These are phyloP conservation scores for Podospora pseudoanserina DNA, from an alignment of 495 filamentous ascomycete species.

Conservation along the genomic window DNA sequence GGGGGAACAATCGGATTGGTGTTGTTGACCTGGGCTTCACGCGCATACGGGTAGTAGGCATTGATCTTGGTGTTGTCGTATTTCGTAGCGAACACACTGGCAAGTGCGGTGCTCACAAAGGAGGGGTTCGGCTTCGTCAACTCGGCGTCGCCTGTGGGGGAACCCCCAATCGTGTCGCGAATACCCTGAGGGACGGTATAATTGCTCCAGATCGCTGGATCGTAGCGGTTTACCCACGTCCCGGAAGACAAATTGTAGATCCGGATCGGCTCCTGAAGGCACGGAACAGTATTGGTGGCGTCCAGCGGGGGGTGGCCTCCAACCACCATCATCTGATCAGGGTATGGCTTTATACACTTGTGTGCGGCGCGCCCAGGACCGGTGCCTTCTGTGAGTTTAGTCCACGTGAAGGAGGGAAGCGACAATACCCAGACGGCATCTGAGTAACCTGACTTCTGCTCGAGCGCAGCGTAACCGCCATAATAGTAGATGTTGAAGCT, in stretches of 20 bases:
- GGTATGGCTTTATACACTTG: slow-evolving; percentile 63
- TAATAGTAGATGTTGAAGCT: slow-evolving; percentile 75
- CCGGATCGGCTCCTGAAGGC: slow-evolving; percentile 55
- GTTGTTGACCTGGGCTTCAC: slow-evolving; percentile 30
- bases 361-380: slow-evolving; percentile 56
- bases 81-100: slow-evolving; percentile 49
- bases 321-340: slow-evolving; percentile 70
- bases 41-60: slow-evolving; percentile 59
- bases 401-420: slow-evolving; percentile 75
- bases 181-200: slow-evolving; percentile 63
- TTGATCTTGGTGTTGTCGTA: slow-evolving; percentile 56
- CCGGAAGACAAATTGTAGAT: slow-evolving; percentile 63
- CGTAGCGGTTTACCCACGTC: slow-evolving; percentile 56
- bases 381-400: slow-evolving; percentile 51
- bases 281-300: slow-evolving; percentile 22
- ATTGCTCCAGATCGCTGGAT: slow-evolving; percentile 52
- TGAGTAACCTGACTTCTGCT: slow-evolving; percentile 32
- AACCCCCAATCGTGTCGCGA: slow-evolving; percentile 57
- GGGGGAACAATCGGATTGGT: slow-evolving; percentile 29
- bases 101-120: slow-evolving; percentile 52
- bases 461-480: slow-evolving; percentile 59
- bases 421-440: slow-evolving; percentile 74
- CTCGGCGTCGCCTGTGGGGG: slow-evolving; percentile 58
- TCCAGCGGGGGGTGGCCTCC: slow-evolving; percentile 48
- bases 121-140: slow-evolving; percentile 41